phyloP scores from a whole-genome alignment of 2,329 filamentous ascomycete genomes.

The Capronia americana region DNA sequence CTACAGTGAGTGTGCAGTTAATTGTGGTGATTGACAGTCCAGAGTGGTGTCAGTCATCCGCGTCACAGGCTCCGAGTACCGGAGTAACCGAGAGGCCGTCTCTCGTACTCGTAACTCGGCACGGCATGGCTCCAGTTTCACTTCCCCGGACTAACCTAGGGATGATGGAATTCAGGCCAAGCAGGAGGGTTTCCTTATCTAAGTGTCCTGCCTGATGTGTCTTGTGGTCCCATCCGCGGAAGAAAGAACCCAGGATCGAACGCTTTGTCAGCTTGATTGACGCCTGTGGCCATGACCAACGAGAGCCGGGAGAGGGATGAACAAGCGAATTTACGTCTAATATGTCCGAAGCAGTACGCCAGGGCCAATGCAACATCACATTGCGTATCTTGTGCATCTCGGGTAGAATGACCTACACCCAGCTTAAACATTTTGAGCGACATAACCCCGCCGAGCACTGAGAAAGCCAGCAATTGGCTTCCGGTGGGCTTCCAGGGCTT shows the following conservation, averaged over 20 bases:
- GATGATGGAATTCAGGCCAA: not conserved
- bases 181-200: not conserved
- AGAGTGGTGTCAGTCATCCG: not conserved
- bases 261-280: slow-evolving; percentile 1
- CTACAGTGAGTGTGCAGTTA: not conserved
- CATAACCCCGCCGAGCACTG: not conserved
- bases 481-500: slow-evolving; percentile 13
- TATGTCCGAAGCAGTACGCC: not conserved
- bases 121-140: not conserved
- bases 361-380: slow-evolving; percentile 1
- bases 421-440: slow-evolving; percentile 4
- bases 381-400: slow-evolving; percentile 1
- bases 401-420: not conserved
- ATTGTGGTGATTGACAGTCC: not conserved
- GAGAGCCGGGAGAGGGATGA: not conserved
- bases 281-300: not conserved
- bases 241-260: not conserved
- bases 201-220: not conserved
- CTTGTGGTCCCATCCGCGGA: not conserved
- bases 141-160: not conserved
- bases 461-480: slow-evolving; percentile 1
- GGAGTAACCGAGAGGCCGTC: not conserved
- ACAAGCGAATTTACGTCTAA: not conserved
- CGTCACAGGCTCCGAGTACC: not conserved
- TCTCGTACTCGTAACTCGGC: too few relatives aligned